A percentile compares a stretch with the other conserved stretches of the same genome.
Conservation (phyloP, 1,139 yeast genomes). For the Geotrichum reessii region DNA sequence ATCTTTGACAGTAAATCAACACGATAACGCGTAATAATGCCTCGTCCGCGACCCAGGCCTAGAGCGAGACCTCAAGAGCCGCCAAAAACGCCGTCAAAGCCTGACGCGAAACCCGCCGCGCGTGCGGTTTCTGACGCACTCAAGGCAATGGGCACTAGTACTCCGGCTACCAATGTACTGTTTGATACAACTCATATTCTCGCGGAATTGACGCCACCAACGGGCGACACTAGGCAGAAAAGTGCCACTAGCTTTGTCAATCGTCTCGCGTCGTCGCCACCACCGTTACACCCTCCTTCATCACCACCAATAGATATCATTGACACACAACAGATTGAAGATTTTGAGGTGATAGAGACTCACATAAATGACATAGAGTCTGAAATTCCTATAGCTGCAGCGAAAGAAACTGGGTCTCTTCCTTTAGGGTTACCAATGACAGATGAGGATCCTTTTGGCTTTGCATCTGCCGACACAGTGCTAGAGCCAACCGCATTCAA, state of each 20-base stretch:
- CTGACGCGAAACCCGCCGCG: not conserved
- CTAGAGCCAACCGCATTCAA: not conserved
- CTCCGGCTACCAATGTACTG: not conserved
- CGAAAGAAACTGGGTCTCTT: not conserved
- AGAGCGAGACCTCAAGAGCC: not conserved
- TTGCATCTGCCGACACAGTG: not conserved
- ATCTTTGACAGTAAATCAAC: not conserved
- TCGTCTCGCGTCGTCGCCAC: not conserved
- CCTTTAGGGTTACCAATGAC: not conserved
- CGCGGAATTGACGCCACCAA: not conserved
- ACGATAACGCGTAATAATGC: not conserved
- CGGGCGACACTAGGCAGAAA: not conserved
- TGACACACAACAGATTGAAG: not conserved
- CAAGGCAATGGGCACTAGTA: conserved; percentile 1
- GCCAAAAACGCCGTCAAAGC: not conserved
- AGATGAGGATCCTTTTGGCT: not conserved
- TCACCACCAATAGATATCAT: not conserved
- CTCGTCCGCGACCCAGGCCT: conserved; percentile 5
- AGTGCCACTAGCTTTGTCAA: not conserved
- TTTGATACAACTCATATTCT: not conserved
- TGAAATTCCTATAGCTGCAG: not conserved
- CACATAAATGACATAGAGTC: not conserved
- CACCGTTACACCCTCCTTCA: not conserved
- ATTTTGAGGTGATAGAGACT: not conserved
- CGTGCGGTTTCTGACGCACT: not conserved